phyloP scores from a whole-genome alignment of 2,329 filamentous ascomycete genomes.

The Didymella glomerata region DNA sequence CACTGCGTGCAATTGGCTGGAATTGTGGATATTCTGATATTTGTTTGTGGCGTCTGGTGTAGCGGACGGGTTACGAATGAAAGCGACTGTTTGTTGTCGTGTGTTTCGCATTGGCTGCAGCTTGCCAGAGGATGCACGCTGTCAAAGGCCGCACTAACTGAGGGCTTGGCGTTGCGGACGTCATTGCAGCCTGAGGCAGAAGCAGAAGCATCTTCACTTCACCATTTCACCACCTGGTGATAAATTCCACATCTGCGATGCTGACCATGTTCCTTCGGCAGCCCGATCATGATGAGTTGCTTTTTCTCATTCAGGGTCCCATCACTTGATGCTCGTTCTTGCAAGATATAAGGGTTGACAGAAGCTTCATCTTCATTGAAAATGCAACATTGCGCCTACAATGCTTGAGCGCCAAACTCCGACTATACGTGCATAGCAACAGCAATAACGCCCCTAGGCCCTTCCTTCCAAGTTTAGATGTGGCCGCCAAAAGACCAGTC shows the following conservation, averaged over 20 bases:
- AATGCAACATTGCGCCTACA: conserved; percentile 17
- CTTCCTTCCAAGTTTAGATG: not conserved
- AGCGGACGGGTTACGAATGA: conserved; percentile 22
- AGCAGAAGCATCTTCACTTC: not conserved
- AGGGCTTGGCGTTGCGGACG: not conserved
- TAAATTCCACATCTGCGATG: not conserved
- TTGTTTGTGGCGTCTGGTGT: conserved; percentile 15
- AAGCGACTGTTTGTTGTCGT: conserved; percentile 35
- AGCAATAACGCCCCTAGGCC: not conserved
- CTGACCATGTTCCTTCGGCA: not conserved
- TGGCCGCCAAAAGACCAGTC: conserved; percentile 23
- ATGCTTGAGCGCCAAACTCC: conserved; percentile 18
- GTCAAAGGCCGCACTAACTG: conserved; percentile 14
- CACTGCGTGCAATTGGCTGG: conserved; percentile 20
- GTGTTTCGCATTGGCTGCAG: conserved; percentile 27
- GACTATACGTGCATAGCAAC: not conserved
- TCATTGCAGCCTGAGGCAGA: conserved; percentile 7
- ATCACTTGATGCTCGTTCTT: not conserved
- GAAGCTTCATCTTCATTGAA: not conserved
- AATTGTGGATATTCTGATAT: conserved; percentile 4
- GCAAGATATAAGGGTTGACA: not conserved
- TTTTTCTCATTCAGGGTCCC: not conserved
- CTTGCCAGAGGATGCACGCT: conserved; percentile 12
- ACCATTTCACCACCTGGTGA: not conserved
- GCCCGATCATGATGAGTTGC: not conserved